Evolutionary conservation across 176 grass and related monocot species (phyloP).

Genomic region (Oryza longistaminata): DNA sequence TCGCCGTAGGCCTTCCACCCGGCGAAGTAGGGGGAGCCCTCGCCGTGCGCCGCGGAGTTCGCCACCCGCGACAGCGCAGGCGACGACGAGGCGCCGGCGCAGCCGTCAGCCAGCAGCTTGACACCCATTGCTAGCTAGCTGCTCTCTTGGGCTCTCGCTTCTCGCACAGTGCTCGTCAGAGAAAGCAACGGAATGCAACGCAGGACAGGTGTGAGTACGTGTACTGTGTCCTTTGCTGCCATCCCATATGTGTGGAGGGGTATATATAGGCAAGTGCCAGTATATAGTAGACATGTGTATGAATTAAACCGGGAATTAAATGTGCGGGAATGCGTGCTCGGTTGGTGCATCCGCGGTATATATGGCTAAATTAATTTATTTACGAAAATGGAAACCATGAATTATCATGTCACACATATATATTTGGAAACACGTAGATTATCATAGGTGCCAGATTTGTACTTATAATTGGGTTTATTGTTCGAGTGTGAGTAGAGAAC

Average conservation of each 20-base stretch:
- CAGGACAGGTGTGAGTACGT: too few relatives aligned
- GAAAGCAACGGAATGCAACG: not conserved
- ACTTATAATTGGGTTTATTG: too few relatives aligned
- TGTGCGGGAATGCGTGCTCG: too few relatives aligned
- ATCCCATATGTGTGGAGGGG: too few relatives aligned
- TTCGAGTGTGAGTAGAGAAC: too few relatives aligned
- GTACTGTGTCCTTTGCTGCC: not conserved
- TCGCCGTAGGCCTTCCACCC: not conserved
- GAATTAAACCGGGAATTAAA: too few relatives aligned
- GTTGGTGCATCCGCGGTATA: too few relatives aligned
- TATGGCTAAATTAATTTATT: too few relatives aligned
- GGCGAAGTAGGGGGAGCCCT: conserved; percentile 50
- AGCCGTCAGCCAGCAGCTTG: not conserved
- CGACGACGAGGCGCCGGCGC: not conserved
- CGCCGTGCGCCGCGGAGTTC: conserved; percentile 41
- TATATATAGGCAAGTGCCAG: not conserved
- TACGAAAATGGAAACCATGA: too few relatives aligned
- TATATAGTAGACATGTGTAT: not conserved
- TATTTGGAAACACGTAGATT: too few relatives aligned
- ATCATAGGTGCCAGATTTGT: too few relatives aligned
- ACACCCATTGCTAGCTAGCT: not conserved
- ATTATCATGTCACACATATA: too few relatives aligned
- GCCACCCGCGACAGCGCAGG: conserved; percentile 36
- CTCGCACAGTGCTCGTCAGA: not conserved
- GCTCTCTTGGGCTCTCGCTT: not conserved